phyloP scores from a whole-genome alignment of 2,329 filamentous ascomycete species.

The Diaporthe citrichinensis region DNA sequence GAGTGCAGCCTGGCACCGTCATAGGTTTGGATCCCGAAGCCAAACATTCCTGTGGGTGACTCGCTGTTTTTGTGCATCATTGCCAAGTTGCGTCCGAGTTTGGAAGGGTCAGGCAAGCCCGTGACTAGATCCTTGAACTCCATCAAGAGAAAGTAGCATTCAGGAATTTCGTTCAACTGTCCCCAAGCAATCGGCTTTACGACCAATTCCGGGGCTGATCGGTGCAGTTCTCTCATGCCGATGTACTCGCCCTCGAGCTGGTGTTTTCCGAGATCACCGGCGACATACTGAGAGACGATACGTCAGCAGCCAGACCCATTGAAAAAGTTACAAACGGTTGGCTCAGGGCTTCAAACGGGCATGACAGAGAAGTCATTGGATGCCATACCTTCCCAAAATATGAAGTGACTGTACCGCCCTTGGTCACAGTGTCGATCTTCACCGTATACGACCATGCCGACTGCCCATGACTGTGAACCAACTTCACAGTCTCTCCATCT shows the following conservation, averaged over 20 bases:
- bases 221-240: constrained; percentile 49
- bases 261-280: neutral
- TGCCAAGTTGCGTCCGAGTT: constrained; percentile 39
- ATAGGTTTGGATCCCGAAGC: constrained; percentile 53
- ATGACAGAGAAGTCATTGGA: neutral
- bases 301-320: neutral
- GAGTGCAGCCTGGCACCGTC: constrained; percentile 49
- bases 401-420: neutral
- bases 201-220: constrained; percentile 47
- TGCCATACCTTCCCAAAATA: neutral
- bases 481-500: neutral
- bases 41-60: constrained; percentile 52
- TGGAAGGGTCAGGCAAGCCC: constrained; percentile 36
- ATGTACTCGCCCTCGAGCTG: constrained; percentile 46
- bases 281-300: constrained; percentile 6
- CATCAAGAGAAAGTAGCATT: constrained; percentile 48
- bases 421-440: neutral
- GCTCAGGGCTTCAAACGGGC: neutral
- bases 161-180: constrained; percentile 41
- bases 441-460: constrained; percentile 39
- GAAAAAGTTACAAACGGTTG: too few relatives aligned
- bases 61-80: constrained; percentile 40
- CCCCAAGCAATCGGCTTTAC: constrained; percentile 49
- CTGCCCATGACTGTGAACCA: constrained; percentile 24
- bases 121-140: constrained; percentile 49